Conservation (phyloP, 306 rosid genomes). For the Glycine tomentella region DNA sequence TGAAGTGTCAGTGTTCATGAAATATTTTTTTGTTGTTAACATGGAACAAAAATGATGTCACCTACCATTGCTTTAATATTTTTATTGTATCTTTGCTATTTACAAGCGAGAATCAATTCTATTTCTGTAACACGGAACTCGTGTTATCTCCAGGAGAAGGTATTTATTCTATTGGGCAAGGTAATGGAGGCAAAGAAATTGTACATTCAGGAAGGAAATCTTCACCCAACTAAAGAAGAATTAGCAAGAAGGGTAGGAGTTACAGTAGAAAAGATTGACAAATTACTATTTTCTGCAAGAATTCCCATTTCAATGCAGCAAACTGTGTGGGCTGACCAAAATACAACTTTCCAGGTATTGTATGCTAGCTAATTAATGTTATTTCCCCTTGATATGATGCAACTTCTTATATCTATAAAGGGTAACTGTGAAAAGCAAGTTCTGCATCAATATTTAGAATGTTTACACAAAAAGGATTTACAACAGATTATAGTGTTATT, state of each 20-base stretch:
- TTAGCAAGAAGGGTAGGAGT: conserved; percentile 76
- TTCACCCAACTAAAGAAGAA: conserved; percentile 79
- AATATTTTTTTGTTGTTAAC: background rate
- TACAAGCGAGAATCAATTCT: conserved; percentile 19
- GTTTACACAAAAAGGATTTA: conserved; percentile 10
- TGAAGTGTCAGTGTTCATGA: conserved; percentile 29
- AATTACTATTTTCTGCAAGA: conserved; percentile 68
- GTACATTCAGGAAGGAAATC: conserved; percentile 78
- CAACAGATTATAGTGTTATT: conserved; percentile 6
- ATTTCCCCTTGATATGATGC: conserved; percentile 35
- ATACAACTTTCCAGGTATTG: conserved; percentile 87
- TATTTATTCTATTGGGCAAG: conserved; percentile 70
- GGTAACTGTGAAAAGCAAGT: conserved; percentile 10
- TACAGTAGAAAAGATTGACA: conserved; percentile 68
- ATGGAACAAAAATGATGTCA: conserved; percentile 23
- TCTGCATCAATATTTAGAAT: conserved; percentile 3
- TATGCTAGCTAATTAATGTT: conserved; percentile 21
- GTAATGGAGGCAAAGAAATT: conserved; percentile 76
- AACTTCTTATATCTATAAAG: background rate
- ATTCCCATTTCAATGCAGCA: conserved; percentile 85
- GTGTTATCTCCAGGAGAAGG: conserved; percentile 72
- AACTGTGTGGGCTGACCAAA: conserved; percentile 83
- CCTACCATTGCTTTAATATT: background rate
- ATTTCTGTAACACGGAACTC: conserved; percentile 26
- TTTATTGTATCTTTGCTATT: conserved; percentile 31